Base-by-base conservation (phyloP, 257 asterid genomes). In the Coffea eugenioides region DNA sequence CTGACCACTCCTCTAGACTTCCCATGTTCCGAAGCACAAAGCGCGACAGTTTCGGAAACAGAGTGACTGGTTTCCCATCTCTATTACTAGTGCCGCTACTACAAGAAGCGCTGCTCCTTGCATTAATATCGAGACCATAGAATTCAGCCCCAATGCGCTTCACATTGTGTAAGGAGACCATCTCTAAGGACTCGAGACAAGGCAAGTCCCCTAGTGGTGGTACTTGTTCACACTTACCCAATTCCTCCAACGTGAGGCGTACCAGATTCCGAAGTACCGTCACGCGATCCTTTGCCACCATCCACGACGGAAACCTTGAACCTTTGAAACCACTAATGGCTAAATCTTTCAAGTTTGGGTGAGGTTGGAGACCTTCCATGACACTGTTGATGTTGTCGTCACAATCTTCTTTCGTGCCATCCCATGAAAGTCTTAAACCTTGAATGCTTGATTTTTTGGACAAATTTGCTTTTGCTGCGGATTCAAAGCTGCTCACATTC, bases 381-480 rank as follows among this genome's bases (percentile, higher is more conserved):
- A 52, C 57, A 52, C 15, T 2, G 43, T 41, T 70, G 14, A 41
- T 3, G 0, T 41, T 51, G 23, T 70, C 5, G 43, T 39, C 56
- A 3, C 31, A 23, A 41, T 51, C 74, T 70, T 27, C 31, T 21
- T 59, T 6, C 20, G 27, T 69, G 31, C 5, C 18, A 45, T 70
- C 27, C 74, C 56, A 70, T 18, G 15, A 56, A 57, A 77, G 74
- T 71, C 45, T 77, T 67, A 82, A 52, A 12, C 77, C 39, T 16
- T 54, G 71, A 57, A 77, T 66, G 18, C 56, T 45, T 13, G 76
- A 54, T 36, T 82, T 82, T 41, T 61, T 48, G 12, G 31, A 59
- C 16, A 78, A 48, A 20, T 79, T 79, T 59, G 86, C 83, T 79
- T 48, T 31, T 16, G 39, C 45, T 20, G 86, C 80, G 11, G 70